Conservation (phyloP, 148 eudicot genomes). For the Tetragonia tetragonoides region DNA sequence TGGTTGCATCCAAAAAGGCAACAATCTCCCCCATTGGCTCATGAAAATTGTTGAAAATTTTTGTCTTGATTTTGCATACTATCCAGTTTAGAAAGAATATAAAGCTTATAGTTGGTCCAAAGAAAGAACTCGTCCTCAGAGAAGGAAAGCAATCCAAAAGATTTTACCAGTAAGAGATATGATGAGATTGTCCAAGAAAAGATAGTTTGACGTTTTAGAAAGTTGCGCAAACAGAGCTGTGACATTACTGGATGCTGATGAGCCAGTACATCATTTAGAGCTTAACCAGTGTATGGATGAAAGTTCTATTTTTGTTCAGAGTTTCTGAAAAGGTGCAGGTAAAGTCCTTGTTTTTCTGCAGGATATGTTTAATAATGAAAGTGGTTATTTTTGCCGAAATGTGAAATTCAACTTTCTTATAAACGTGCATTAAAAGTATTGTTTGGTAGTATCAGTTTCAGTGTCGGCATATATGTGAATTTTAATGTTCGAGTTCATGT, state of each 20-base stretch:
- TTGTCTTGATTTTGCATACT: constrained; percentile 40
- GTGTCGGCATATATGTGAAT: background rate
- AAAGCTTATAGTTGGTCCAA: constrained; percentile 78
- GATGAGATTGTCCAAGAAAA: constrained; percentile 52
- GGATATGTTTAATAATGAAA: constrained; percentile 14
- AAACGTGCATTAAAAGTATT: background rate
- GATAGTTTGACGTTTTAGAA: constrained; percentile 56
- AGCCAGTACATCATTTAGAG: constrained; percentile 50
- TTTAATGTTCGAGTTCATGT: background rate
- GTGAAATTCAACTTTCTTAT: background rate
- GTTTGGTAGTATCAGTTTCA: background rate
- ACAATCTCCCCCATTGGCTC: constrained; percentile 16
- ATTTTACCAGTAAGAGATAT: constrained; percentile 42
- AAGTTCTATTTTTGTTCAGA: constrained; percentile 60
- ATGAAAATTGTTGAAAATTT: constrained; percentile 25
- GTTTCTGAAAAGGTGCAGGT: constrained; percentile 69
- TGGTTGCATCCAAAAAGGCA: background rate
- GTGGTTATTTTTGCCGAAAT: background rate
- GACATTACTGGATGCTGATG: constrained; percentile 59
- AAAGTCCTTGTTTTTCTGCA: constrained; percentile 49
- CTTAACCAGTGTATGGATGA: constrained; percentile 44
- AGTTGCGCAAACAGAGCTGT: constrained; percentile 54
- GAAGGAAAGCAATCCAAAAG: constrained; percentile 48
- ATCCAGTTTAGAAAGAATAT: constrained; percentile 87
- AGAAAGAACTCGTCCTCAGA: constrained; percentile 60